Evolutionary conservation across 768 basidiomycete species (phyloP).

Genomic region (Xerocomellus chrysenteron): DNA sequence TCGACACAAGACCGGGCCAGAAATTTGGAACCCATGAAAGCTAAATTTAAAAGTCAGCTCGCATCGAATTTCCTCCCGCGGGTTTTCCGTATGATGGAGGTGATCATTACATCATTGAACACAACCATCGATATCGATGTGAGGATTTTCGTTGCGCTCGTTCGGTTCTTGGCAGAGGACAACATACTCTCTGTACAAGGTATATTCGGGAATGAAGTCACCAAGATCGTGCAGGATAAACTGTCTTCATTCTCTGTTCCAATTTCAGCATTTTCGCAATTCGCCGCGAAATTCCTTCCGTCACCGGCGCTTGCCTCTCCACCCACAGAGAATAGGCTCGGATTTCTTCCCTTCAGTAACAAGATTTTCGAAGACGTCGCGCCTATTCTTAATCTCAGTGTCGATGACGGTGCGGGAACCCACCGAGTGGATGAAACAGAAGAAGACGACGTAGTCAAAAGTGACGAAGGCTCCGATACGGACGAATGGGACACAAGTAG

Average conservation of each 20-base stretch:
- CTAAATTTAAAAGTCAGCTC: conserved; percentile 34
- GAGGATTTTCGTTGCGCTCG: conserved; percentile 46
- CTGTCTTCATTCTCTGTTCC: conserved; percentile 22
- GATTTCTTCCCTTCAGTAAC: conserved; percentile 42
- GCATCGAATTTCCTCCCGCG: conserved; percentile 40
- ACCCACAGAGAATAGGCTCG: not conserved
- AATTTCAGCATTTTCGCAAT: conserved; percentile 17
- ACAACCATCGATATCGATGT: conserved; percentile 52
- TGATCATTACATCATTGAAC: conserved; percentile 18
- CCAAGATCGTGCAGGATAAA: conserved; percentile 20
- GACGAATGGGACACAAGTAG: conserved; percentile 25
- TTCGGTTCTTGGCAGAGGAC: conserved; percentile 37
- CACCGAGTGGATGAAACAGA: conserved; percentile 1
- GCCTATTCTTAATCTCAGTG: conserved; percentile 26
- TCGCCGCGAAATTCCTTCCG: conserved; percentile 23
- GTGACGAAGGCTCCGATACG: conserved; percentile 12
- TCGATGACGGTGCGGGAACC: not conserved
- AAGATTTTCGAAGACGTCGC: conserved; percentile 43
- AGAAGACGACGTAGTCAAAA: conserved; percentile 20
- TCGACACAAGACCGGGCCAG: conserved; percentile 43
- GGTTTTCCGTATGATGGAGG: conserved; percentile 35
- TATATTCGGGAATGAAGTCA: conserved; percentile 31
- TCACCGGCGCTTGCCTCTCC: not conserved
- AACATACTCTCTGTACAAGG: conserved; percentile 18
- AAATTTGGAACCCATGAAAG: conserved; percentile 24